Percentiles rank a stretch among this genome's conserved stretches.
phyloP scores from a whole-genome alignment of 139 green algal genomes.

The Ettlia oleoabundans region DNA sequence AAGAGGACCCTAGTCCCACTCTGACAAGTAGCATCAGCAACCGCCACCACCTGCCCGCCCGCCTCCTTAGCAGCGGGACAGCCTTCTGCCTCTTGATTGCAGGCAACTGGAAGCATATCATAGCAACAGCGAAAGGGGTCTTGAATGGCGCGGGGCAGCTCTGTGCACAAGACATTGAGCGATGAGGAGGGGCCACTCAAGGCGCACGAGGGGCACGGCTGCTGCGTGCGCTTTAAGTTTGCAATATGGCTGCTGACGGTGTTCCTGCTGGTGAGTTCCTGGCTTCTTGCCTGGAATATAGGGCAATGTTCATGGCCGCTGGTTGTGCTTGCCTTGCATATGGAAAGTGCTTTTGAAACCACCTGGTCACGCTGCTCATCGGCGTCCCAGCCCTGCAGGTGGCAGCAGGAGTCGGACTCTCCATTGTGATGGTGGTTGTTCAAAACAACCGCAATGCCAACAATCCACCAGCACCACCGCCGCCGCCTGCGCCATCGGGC shows the following conservation, averaged over 20 bases:
- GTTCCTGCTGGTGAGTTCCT: background rate
- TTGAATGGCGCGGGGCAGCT: background rate
- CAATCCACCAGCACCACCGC: background rate
- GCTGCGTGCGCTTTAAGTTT: constrained; percentile 38
- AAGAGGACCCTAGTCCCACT: no score
- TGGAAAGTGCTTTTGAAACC: no score
- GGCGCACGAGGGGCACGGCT: background rate
- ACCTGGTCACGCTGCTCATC: no score
- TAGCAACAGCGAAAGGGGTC: no score
- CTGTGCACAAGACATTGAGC: background rate
- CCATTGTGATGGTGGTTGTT: constrained; percentile 28
- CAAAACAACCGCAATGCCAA: background rate
- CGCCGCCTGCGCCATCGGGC: background rate
- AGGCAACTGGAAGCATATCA: background rate
- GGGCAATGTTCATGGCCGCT: no score
- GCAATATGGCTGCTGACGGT: constrained; percentile 26
- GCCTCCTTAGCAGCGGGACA: no score
- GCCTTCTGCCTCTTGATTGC: background rate
- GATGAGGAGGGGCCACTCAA: constrained; percentile 1
- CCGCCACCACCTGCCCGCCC: no score
- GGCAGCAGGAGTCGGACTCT: constrained; percentile 25
- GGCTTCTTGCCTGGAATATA: background rate
- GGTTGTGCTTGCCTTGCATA: no score
- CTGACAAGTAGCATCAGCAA: no score
- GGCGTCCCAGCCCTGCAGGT: no score